Evolutionary conservation across 1,139 yeast genomes (phyloP), one percentile per base, ranked within the genome.

Genomic region (Arxiozyma heterogenica): DNA sequence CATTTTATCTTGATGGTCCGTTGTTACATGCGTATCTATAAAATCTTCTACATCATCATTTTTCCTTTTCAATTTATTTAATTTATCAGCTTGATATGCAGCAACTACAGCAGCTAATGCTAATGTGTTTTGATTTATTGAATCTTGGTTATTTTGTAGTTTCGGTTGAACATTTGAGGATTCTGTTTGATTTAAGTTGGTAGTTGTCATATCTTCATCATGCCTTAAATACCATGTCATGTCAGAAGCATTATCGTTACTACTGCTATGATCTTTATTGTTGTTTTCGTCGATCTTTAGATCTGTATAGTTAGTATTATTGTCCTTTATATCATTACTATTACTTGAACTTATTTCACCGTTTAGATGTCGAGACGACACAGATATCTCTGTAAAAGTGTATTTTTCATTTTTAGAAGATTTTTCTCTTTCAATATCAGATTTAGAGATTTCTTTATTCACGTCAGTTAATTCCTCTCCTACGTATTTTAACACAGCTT

Each of bases 401-500:
- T 46, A 17, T 8, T 38, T 15, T 5, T 22, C 49, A 12, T 46
- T 30, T 15, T 46, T 46, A 17, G 23, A 21, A 22, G 30, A 34
- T 8, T 53, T 53, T 23, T 42, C 51, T 17, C 52, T 51, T 22
- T 50, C 49, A 34, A 44, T 47, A 39, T 64, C 62, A 25, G 63
- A 66, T 50, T 60, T 58, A 44, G 56, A 58, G 58, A 60, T 61
- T 50, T 64, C 58, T 55, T 55, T 58, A 47, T 59, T 59, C 49
- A 62, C 63, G 45, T 68, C 65, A 39, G 76, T 79, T 50, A 81
- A 69, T 1, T 82, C 77, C 6, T 82, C 83, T 18, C 86, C 86
- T 11, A 84, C 91, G 60, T 80, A 79, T 55, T 80, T 77, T 81
- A 84, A 75, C 41, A 84, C 88, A 0, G 89, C 91, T n/a, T 86